Conservation (phyloP, 2,329 filamentous ascomycete species). For the Penicillium janthinellum region DNA sequence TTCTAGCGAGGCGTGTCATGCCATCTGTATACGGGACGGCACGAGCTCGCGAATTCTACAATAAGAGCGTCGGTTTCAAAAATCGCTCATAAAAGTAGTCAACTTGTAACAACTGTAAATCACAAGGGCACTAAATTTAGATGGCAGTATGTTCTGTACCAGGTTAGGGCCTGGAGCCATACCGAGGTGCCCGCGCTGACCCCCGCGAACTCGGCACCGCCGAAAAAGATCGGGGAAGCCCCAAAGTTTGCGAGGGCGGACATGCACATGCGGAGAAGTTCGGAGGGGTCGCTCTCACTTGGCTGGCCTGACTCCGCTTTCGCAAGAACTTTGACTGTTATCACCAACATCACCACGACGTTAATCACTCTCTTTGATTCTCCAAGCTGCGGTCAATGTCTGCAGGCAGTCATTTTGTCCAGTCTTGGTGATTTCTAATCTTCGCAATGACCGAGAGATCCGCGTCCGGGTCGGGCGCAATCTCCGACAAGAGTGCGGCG, state of each 20-base stretch:
- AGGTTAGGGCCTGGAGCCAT: background rate
- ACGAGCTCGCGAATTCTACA: background rate
- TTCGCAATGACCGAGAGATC: constrained; percentile 36
- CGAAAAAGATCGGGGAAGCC: constrained; percentile 13
- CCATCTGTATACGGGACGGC: background rate
- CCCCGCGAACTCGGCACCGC: background rate
- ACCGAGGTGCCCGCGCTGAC: constrained; percentile 11
- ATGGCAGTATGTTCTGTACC: background rate
- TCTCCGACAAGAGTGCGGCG: constrained; percentile 25
- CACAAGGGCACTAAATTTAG: background rate
- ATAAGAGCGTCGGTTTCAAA: background rate
- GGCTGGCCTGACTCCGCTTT: constrained; percentile 25
- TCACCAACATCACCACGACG: background rate
- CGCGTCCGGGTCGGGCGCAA: constrained; percentile 23
- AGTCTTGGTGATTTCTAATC: constrained; percentile 22
- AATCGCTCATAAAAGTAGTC: background rate
- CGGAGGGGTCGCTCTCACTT: constrained; percentile 21
- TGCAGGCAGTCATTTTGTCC: constrained; percentile 31
- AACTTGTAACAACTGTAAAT: background rate
- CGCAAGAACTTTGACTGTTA: constrained; percentile 19
- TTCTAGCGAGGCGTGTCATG: background rate
- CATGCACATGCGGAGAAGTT: constrained; percentile 25
- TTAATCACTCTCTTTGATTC: background rate
- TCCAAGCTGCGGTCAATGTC: constrained; percentile 20
- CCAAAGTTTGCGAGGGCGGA: background rate